Evolutionary conservation across 495 filamentous ascomycete species (phyloP).

Genomic region (Neurospora sp.): DNA sequence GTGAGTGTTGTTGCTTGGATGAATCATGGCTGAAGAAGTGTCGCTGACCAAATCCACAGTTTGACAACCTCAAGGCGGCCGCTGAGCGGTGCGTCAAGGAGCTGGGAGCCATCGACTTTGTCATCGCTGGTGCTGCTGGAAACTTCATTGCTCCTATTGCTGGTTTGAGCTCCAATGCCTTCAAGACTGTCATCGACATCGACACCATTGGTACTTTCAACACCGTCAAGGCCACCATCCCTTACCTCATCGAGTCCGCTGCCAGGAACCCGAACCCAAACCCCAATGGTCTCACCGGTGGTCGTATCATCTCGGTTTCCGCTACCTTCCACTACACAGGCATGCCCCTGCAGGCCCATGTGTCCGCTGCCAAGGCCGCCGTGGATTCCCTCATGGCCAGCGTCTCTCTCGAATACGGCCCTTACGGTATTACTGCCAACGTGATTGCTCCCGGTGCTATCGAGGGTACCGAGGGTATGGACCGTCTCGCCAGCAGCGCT

Average conservation of each 20-base stretch:
- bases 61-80: constrained; percentile 57
- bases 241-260: constrained; percentile 66
- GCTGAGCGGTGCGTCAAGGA: constrained; percentile 70
- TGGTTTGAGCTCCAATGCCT: constrained; percentile 74
- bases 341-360: constrained; percentile 75
- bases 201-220: constrained; percentile 91
- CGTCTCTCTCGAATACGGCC: constrained; percentile 78
- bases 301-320: constrained; percentile 78
- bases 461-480: constrained; percentile 52
- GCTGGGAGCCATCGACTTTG: constrained; percentile 80
- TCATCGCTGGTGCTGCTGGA: constrained; percentile 92
- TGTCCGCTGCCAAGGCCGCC: constrained; percentile 80
- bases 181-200: constrained; percentile 94
- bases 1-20: constrained; percentile 17
- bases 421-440: constrained; percentile 80
- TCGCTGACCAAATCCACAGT: constrained; percentile 24
- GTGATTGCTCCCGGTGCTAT: constrained; percentile 79
- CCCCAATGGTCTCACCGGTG: constrained; percentile 49
- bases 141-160: constrained; percentile 90
- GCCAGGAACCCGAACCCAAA: constrained; percentile 42
- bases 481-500: constrained; percentile 33
- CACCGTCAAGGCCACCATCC: constrained; percentile 83
- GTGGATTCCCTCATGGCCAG: constrained; percentile 72
- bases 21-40: constrained; percentile 3
- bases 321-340: constrained; percentile 86